These are phyloP conservation scores for Brachypodium distachyon DNA, from an alignment of 202 grass and related monocot species.

Conservation along the genomic window DNA sequence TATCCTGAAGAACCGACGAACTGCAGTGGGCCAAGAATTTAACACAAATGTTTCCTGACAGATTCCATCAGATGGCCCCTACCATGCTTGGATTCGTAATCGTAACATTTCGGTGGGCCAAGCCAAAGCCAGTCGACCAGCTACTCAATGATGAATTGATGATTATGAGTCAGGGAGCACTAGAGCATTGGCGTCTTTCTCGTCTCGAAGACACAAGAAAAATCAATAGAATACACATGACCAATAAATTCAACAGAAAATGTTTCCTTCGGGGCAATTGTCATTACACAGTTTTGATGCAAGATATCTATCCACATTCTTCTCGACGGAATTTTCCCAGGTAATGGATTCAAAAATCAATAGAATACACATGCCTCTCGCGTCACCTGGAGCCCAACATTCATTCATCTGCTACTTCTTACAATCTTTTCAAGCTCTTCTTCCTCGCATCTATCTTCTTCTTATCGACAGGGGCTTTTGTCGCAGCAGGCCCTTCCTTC, in stretches of 20 bases:
- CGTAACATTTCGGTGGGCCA: too few relatives aligned
- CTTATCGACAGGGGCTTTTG: constrained; percentile 43
- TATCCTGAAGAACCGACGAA: neutral
- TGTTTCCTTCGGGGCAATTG: neutral
- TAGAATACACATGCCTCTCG: too few relatives aligned
- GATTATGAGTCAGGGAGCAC: neutral
- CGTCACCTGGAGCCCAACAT: neutral
- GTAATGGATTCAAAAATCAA: too few relatives aligned
- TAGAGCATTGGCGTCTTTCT: too few relatives aligned
- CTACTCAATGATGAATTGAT: neutral
- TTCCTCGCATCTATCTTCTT: constrained; percentile 73
- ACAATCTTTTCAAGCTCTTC: constrained; percentile 68
- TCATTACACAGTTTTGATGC: neutral
- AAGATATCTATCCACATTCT: constrained; percentile 8
- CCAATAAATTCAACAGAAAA: constrained; percentile 12
- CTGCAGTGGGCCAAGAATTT: neutral
- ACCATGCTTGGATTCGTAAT: too few relatives aligned
- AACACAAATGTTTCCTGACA: neutral
- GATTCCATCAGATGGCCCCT: constrained; percentile 22
- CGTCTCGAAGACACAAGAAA: neutral
- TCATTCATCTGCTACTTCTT: neutral
- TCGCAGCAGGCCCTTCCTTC: constrained; percentile 22
- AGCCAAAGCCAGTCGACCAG: neutral
- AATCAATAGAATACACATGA: neutral
- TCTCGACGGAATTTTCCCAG: neutral